A percentile compares a stretch with the other conserved stretches of the same genome.
phyloP scores from a whole-genome alignment of 805 yeast species.

The Torulaspora delbrueckii region DNA sequence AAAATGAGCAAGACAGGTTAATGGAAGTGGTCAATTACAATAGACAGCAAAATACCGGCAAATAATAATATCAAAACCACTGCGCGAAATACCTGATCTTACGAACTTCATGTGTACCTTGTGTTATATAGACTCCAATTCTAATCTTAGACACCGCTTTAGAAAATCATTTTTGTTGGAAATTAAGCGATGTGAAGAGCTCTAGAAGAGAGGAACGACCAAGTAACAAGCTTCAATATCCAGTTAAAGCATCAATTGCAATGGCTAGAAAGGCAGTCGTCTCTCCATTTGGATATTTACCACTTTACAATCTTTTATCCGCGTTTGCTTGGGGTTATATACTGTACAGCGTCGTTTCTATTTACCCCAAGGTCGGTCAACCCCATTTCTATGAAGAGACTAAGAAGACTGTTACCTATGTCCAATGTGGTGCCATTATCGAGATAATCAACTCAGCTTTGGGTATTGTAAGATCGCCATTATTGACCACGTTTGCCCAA shows the following conservation, averaged over 20 bases:
- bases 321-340: slow-evolving; percentile 53
- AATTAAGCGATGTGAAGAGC: background rate
- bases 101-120: slow-evolving; percentile 5
- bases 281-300: slow-evolving; percentile 32
- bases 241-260: background rate
- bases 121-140: slow-evolving; percentile 4
- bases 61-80: slow-evolving; percentile 3
- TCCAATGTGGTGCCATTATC: slow-evolving; percentile 75
- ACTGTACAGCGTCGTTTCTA: slow-evolving; percentile 40
- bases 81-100: background rate
- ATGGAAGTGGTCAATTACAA: slow-evolving; percentile 27
- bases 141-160: slow-evolving; percentile 1
- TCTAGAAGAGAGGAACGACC: background rate
- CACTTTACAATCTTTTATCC: slow-evolving; percentile 49
- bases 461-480: slow-evolving; percentile 82
- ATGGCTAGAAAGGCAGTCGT: slow-evolving; percentile 22
- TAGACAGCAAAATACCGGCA: slow-evolving; percentile 14
- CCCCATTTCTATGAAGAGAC: slow-evolving; percentile 61
- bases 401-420: slow-evolving; percentile 49
- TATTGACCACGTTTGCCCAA: slow-evolving; percentile 79
- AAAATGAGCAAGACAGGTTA: slow-evolving; percentile 26
- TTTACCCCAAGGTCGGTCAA: slow-evolving; percentile 49
- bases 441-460: slow-evolving; percentile 74
- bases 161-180: background rate
- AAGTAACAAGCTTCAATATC: background rate